Conservation (phyloP, 352 stramenopile genomes). For the Globisporangium uncinulatum region DNA sequence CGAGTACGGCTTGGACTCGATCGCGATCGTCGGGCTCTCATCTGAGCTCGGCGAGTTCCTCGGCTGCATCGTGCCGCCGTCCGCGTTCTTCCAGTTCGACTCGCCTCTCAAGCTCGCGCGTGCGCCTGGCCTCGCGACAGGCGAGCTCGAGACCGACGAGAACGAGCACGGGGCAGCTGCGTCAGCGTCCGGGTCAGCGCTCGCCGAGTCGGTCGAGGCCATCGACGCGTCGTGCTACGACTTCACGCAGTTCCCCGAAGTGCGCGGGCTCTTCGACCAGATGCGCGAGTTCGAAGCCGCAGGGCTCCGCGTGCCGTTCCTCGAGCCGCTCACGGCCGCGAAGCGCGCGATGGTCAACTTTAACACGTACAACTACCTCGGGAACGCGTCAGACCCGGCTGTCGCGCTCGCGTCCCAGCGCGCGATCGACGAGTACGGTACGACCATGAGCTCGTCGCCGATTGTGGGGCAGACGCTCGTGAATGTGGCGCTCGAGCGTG, state of each 20-base stretch:
- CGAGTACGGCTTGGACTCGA: conserved; percentile 58
- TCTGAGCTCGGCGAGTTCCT: conserved; percentile 63
- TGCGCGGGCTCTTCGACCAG: conserved; percentile 50
- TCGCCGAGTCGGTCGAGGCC: conserved; percentile 42
- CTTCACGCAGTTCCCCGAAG: conserved; percentile 60
- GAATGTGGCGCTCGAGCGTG: conserved; percentile 63
- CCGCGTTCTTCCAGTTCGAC: conserved; percentile 68
- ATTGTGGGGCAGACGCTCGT: conserved; percentile 74
- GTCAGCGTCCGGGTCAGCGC: conserved; percentile 9
- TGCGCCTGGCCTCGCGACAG: conserved; percentile 46
- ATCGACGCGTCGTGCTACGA: conserved; percentile 66
- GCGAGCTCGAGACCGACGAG: conserved; percentile 31
- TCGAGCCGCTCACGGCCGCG: conserved; percentile 63
- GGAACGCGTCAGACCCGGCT: conserved; percentile 52
- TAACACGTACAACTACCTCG: conserved; percentile 86
- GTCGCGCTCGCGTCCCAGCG: conserved; percentile 49
- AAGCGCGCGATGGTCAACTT: conserved; percentile 79
- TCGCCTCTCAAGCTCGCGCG: conserved; percentile 53
- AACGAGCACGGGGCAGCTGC: not conserved
- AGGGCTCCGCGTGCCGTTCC: conserved; percentile 60
- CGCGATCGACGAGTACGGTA: conserved; percentile 66
- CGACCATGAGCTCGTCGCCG: conserved; percentile 75
- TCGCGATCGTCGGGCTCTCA: conserved; percentile 59
- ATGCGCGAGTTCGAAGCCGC: conserved; percentile 73
- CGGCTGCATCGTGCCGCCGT: conserved; percentile 59